phyloP scores from a whole-genome alignment of 2,329 filamentous ascomycete species.

The Thelonectria blattea region DNA sequence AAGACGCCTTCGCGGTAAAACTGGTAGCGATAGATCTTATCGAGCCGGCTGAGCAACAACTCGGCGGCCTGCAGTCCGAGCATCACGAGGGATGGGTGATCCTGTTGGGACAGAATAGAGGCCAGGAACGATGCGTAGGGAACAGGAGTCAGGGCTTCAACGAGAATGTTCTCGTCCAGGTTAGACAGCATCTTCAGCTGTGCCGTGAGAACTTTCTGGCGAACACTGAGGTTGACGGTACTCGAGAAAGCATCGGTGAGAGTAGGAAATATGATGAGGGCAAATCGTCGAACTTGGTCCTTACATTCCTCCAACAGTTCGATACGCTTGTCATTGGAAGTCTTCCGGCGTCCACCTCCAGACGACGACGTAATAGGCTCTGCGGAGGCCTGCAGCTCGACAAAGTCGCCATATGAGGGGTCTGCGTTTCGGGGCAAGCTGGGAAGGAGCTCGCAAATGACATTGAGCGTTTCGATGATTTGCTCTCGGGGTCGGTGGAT shows the following conservation, averaged over 20 bases:
- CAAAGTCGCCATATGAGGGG: constrained; percentile 50
- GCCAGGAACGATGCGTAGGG: constrained; percentile 96
- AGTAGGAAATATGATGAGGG: constrained; percentile 90
- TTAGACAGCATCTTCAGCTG: constrained; percentile 98
- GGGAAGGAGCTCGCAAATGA: constrained; percentile 93
- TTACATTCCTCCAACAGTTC: constrained; percentile 83
- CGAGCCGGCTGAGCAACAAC: constrained; percentile 81
- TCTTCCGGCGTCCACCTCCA: constrained; percentile 42
- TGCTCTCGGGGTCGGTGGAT: constrained; percentile 96
- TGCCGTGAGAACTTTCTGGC: constrained; percentile 93
- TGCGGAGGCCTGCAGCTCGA: constrained; percentile 47
- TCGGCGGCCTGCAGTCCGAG: constrained; percentile 89
- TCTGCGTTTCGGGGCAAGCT: constrained; percentile 66
- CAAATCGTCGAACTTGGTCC: constrained; percentile 86
- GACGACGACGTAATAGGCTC: constrained; percentile 51
- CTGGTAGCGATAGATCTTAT: constrained; percentile 90
- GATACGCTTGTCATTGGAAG: constrained; percentile 80
- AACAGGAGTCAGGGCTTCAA: constrained; percentile 84
- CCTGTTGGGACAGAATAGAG: constrained; percentile 93
- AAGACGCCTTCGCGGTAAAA: constrained; percentile 98
- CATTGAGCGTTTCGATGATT: constrained; percentile 95
- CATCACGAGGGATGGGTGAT: constrained; percentile 86
- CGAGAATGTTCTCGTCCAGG: constrained; percentile 81
- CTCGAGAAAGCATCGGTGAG: constrained; percentile 97
- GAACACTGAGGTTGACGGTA: constrained; percentile 92